Percentiles rank a stretch among this genome's conserved stretches.
phyloP scores from a whole-genome alignment of 2,329 filamentous ascomycete species.

The Aspergillus ruber region DNA sequence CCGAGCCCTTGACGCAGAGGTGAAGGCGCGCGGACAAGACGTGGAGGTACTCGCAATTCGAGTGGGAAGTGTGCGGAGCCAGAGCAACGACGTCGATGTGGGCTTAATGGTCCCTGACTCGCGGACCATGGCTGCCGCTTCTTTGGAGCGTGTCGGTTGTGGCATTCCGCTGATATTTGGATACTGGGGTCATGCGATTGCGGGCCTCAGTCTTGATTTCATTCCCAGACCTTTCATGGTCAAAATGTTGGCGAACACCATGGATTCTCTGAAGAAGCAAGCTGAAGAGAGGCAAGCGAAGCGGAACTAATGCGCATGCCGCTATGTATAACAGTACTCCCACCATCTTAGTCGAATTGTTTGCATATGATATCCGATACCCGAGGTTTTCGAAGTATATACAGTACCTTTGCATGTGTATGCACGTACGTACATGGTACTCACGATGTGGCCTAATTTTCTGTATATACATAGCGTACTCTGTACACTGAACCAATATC shows the following conservation, averaged over 20 bases:
- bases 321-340: not conserved
- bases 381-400: not conserved
- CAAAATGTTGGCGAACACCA: not conserved
- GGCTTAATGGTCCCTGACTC: conserved; percentile 24
- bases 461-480: not conserved
- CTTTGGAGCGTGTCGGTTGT: conserved; percentile 31
- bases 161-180: conserved; percentile 22
- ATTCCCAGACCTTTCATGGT: not conserved
- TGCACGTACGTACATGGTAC: not conserved
- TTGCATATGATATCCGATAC: not conserved
- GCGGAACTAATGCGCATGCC: not conserved
- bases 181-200: conserved; percentile 25
- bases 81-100: conserved; percentile 15
- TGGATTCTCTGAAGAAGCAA: not conserved
- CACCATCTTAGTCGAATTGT: not conserved
- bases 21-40: conserved; percentile 29
- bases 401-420: not conserved
- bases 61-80: conserved; percentile 27
- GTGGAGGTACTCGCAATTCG: conserved; percentile 36
- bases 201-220: not conserved
- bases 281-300: conserved; percentile 2
- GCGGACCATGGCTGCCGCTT: conserved; percentile 23
- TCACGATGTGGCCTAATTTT: not conserved
- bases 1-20: conserved; percentile 37
- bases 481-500: too few relatives aligned